Conservation (phyloP, 179 eudicot species). For the Sideroxylon spinosum region DNA sequence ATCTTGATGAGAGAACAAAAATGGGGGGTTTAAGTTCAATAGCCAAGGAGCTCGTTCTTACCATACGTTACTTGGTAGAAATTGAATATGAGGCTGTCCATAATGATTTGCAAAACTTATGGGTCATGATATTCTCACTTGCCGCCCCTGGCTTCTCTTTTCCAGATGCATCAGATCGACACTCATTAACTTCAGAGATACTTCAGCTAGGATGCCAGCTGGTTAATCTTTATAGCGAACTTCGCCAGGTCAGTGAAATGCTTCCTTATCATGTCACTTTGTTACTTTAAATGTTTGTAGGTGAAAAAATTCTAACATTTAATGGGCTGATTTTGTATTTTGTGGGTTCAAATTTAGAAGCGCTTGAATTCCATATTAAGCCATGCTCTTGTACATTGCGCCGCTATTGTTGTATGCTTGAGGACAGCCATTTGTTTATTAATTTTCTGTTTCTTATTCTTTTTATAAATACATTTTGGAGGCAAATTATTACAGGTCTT, state of each 20-base stretch:
- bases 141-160: slow-evolving; percentile 40
- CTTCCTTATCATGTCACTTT: neutral
- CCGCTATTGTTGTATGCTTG: neutral
- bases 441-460: neutral
- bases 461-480: neutral
- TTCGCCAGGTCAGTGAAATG: slow-evolving; percentile 79
- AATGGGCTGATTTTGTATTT: neutral
- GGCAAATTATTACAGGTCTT: no score
- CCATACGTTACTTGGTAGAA: slow-evolving; percentile 50
- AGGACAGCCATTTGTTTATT: neutral
- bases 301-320: neutral
- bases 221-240: slow-evolving; percentile 73
- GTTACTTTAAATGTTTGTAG: slow-evolving; percentile 6
- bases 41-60: slow-evolving; percentile 55
- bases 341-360: neutral
- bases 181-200: slow-evolving; percentile 40
- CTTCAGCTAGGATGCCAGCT: slow-evolving; percentile 70
- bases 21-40: slow-evolving; percentile 29
- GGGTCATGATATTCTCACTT: slow-evolving; percentile 63
- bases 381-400: neutral
- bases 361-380: neutral
- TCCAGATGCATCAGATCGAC: slow-evolving; percentile 28
- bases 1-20: slow-evolving; percentile 15
- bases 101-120: slow-evolving; percentile 66
- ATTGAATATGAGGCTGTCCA: slow-evolving; percentile 83